Base-by-base conservation (phyloP, 768 basidiomycete species). In the Rubroboletus pulcherrimus region DNA sequence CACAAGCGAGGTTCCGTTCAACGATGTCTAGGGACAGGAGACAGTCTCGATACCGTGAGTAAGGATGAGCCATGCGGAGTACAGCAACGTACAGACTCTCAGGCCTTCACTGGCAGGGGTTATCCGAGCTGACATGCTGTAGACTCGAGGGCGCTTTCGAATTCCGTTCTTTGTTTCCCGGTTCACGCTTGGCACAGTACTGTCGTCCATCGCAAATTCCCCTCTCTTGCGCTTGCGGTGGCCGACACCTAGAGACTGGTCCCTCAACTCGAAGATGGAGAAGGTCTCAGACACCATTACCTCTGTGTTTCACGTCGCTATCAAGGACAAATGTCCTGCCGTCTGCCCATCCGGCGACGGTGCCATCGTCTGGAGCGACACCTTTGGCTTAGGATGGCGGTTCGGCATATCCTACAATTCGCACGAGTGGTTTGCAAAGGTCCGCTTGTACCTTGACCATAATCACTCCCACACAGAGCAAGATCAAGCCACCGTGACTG, bases 341-440 rank as follows among this genome's bases (percentile, higher is more conserved):
- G 40, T 53, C 40, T 67, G 64, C 41, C 34, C 59, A 3, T 37
- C 55, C 1, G 26, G 30, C 0, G 57, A 59, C 19, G 21, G 42
- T 14, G 4, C 57, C 17, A 55, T 47, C 39, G 49, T 59, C 38
- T 69, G 70, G 67, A 60, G 65, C 55, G 63, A 65, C n/a, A 43
- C 42, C 14, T 71, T 69, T 44, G 67, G 67, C 0, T 7, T 69
- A 8, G 67, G 67, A 3, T 69, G 67, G 69, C 69, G 67, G 3
- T 50, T 69, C 6, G 67, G 67, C 5, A 50, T 69, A 24, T 40
- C 69, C 1, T 58, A 54, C 64, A 60, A 53, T 5, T 34, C 29
- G 0, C 17, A 44, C 30, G 66, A 47, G 35, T 66, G 69, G 64
- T 66, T 69, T 45, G 43, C 64, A 34, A 66, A 54, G 45, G 52